Conservation (phyloP, 495 filamentous ascomycete species). For the Melanomma pulvis-pyrius region DNA sequence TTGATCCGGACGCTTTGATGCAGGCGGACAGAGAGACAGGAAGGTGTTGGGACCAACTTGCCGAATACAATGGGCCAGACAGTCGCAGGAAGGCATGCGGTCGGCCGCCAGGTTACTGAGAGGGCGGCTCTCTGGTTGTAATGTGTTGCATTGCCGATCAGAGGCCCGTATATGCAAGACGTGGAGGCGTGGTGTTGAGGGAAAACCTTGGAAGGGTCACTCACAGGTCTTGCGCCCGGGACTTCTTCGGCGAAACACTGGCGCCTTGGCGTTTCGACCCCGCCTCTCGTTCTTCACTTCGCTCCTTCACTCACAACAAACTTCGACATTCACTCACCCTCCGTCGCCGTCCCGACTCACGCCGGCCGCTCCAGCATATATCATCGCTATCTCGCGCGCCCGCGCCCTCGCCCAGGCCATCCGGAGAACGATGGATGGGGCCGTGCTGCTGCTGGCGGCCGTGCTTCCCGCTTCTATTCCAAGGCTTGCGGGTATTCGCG, state of each 20-base stretch:
- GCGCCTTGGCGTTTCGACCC: not conserved
- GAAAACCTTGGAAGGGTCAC: not conserved
- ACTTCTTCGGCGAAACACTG: too few relatives aligned
- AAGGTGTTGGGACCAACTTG: not conserved
- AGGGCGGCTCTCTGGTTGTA: slow-evolving; percentile 16
- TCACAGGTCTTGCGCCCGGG: too few relatives aligned
- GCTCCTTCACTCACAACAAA: too few relatives aligned
- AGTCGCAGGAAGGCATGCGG: slow-evolving; percentile 2
- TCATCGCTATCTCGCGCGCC: slow-evolving; percentile 3
- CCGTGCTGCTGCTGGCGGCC: slow-evolving; percentile 24
- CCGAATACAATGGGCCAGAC: not conserved
- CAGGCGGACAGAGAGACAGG: not conserved
- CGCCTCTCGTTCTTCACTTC: too few relatives aligned
- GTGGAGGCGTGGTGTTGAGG: slow-evolving; percentile 31
- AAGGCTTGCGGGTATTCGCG: slow-evolving; percentile 35
- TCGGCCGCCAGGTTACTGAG: not conserved
- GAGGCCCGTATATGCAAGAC: slow-evolving; percentile 20
- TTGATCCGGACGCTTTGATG: not conserved
- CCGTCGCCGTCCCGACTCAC: not conserved
- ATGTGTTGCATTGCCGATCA: slow-evolving; percentile 17
- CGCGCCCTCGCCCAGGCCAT: slow-evolving; percentile 3
- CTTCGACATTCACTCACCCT: too few relatives aligned
- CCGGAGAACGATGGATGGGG: slow-evolving; percentile 11
- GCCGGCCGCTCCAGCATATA: slow-evolving; percentile 22
- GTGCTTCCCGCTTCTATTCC: slow-evolving; percentile 37